A percentile compares a stretch with the other conserved stretches of the same genome.
These are phyloP conservation scores for Pistacia integerrima DNA, from an alignment of 345 rosid genomes.

Conservation along the genomic window DNA sequence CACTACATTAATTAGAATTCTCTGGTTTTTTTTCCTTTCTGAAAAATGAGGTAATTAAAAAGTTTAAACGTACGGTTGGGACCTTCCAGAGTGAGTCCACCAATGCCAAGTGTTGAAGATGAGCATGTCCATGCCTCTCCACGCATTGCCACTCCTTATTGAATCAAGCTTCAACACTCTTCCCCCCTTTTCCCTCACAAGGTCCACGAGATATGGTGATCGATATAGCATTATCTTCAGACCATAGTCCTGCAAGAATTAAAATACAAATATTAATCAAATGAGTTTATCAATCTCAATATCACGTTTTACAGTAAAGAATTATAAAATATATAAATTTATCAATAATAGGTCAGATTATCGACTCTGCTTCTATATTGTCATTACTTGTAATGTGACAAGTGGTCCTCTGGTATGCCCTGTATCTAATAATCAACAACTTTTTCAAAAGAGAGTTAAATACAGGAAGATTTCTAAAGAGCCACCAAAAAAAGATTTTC, in stretches of 20 bases:
- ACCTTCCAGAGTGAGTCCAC: constrained; percentile 83
- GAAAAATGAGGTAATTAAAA: too few relatives aligned
- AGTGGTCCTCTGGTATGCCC: too few relatives aligned
- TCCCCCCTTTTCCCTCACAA: constrained; percentile 46
- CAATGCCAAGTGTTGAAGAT: constrained; percentile 92
- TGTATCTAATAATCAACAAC: too few relatives aligned
- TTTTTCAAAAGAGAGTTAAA: too few relatives aligned
- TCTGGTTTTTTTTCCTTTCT: too few relatives aligned
- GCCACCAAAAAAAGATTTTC: too few relatives aligned
- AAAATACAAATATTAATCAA: background rate
- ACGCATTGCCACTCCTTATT: constrained; percentile 57
- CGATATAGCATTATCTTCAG: constrained; percentile 56
- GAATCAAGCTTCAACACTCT: constrained; percentile 72
- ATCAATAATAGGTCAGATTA: too few relatives aligned
- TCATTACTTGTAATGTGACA: too few relatives aligned
- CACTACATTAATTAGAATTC: background rate
- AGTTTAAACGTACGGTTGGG: constrained; percentile 57
- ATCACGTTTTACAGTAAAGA: too few relatives aligned
- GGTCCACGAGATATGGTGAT: constrained; percentile 70
- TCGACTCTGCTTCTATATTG: too few relatives aligned
- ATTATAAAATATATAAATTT: too few relatives aligned
- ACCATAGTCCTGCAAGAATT: constrained; percentile 53
- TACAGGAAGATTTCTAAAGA: too few relatives aligned
- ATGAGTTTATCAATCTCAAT: background rate
- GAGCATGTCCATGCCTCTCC: constrained; percentile 90